Percentiles rank a stretch among this genome's conserved stretches.
Evolutionary conservation across 495 filamentous ascomycete genomes (phyloP).

Genomic region (Tuber calosporum): DNA sequence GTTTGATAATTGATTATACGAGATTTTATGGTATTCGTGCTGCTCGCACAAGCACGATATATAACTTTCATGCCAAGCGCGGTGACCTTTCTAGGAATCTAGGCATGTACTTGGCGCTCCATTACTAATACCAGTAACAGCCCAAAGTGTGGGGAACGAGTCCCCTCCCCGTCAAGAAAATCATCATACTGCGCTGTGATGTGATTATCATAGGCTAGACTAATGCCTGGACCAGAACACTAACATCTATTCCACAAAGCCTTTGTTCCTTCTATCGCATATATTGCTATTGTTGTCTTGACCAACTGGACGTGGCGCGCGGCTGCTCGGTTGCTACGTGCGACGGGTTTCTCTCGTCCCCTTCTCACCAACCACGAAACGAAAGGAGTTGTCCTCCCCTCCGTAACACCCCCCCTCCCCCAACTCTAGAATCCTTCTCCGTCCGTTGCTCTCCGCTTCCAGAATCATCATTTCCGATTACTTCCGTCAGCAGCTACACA

Average conservation of each 20-base stretch:
- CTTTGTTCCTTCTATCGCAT: not conserved
- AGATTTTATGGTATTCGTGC: too few species aligned
- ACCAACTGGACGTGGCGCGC: slow-evolving; percentile 33
- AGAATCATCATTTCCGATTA: slow-evolving; percentile 9
- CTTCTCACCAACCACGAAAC: slow-evolving; percentile 18
- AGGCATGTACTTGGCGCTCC: not conserved
- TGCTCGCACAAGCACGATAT: not conserved
- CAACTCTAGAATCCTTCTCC: not conserved
- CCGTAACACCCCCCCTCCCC: slow-evolving; percentile 13
- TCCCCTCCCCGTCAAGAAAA: not conserved
- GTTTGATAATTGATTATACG: too few species aligned
- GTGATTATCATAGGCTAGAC: too few species aligned
- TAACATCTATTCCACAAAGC: not conserved
- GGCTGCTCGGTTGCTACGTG: slow-evolving; percentile 35
- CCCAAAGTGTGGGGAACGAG: not conserved
- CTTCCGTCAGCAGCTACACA: slow-evolving; percentile 16
- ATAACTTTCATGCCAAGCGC: not conserved
- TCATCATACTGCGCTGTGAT: not conserved
- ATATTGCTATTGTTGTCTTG: not conserved
- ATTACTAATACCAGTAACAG: not conserved
- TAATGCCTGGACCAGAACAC: not conserved
- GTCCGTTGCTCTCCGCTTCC: slow-evolving; percentile 1
- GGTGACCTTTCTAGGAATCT: not conserved
- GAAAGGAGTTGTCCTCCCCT: slow-evolving; percentile 18
- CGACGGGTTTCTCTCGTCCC: slow-evolving; percentile 12